These are phyloP conservation scores for Clavispora santaluciae DNA, from an alignment of 805 yeast species.

Conservation along the genomic window DNA sequence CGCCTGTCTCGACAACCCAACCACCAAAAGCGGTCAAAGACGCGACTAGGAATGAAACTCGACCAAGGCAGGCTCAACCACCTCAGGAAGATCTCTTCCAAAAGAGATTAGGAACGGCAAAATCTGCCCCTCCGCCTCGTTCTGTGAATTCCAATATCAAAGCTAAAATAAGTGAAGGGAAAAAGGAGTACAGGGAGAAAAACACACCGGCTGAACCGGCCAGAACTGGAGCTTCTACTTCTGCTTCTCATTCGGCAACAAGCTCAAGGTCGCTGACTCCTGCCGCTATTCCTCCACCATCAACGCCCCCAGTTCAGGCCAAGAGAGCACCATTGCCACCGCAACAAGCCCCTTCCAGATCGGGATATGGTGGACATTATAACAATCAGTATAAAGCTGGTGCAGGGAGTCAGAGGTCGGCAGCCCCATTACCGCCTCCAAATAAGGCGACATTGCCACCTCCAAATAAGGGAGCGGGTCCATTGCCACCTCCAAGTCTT, in stretches of 20 bases:
- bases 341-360: conserved; percentile 6
- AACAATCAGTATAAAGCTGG: not conserved
- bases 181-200: conserved; percentile 16
- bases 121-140: not conserved
- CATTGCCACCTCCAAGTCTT: conserved; percentile 14
- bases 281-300: conserved; percentile 1
- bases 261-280: not conserved
- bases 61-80: not conserved
- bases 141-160: conserved; percentile 4
- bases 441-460: not conserved
- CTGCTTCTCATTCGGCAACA: not conserved
- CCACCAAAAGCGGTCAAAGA: not conserved
- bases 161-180: conserved; percentile 20
- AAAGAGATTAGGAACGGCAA: not conserved
- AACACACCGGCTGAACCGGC: not conserved
- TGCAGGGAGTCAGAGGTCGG: not conserved
- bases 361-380: not conserved
- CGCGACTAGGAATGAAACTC: not conserved
- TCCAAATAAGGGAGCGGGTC: conserved; percentile 3
- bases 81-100: not conserved
- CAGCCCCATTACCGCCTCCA: not conserved
- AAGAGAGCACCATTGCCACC: conserved; percentile 10
- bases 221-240: not conserved
- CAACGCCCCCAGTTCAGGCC: not conserved
- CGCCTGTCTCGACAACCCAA: not conserved